Percentiles rank a stretch among this genome's conserved stretches.
These are phyloP conservation scores for Orbilia blumenaviensis DNA, from an alignment of 2,329 filamentous ascomycete species.

Conservation along the genomic window DNA sequence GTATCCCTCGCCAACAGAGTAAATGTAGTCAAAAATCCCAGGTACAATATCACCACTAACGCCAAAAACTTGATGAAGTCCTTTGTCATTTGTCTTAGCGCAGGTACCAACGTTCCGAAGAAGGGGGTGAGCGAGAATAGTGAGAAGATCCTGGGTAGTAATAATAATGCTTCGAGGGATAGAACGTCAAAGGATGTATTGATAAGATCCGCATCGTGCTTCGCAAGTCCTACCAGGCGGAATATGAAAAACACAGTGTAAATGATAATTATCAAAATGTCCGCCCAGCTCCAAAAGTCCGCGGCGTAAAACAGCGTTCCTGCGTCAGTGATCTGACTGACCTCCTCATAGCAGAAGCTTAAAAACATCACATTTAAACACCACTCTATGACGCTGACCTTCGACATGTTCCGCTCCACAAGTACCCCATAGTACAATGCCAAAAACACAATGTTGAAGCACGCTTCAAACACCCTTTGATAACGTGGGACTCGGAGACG, in stretches of 20 bases:
- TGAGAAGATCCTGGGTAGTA: conserved; percentile 88
- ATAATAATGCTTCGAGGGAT: conserved; percentile 84
- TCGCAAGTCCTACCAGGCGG: conserved; percentile 74
- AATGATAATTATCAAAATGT: conserved; percentile 77
- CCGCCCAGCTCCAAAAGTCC: conserved; percentile 82
- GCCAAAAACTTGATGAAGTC: conserved; percentile 83
- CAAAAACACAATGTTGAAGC: conserved; percentile 81
- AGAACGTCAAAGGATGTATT: conserved; percentile 89
- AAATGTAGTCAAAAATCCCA: conserved; percentile 88
- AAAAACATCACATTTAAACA: conserved; percentile 52
- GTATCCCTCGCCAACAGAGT: conserved; percentile 76
- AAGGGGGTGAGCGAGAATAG: conserved; percentile 87
- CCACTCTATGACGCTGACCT: conserved; percentile 46
- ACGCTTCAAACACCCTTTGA: conserved; percentile 81
- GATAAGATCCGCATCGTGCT: conserved; percentile 70
- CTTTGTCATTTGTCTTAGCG: conserved; percentile 92
- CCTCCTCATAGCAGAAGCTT: conserved; percentile 69
- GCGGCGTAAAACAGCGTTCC: conserved; percentile 85
- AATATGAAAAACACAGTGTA: conserved; percentile 75
- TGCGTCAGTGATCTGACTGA: conserved; percentile 84
- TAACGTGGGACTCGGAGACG: conserved; percentile 82
- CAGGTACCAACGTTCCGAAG: conserved; percentile 87
- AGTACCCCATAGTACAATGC: conserved; percentile 87
- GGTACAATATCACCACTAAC: conserved; percentile 73
- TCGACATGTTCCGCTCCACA: conserved; percentile 61